A percentile compares a stretch with the other conserved stretches of the same genome.
These are phyloP conservation scores for Dioscorea dumetorum DNA, from an alignment of 106 monocot genomes.

Conservation along the genomic window DNA sequence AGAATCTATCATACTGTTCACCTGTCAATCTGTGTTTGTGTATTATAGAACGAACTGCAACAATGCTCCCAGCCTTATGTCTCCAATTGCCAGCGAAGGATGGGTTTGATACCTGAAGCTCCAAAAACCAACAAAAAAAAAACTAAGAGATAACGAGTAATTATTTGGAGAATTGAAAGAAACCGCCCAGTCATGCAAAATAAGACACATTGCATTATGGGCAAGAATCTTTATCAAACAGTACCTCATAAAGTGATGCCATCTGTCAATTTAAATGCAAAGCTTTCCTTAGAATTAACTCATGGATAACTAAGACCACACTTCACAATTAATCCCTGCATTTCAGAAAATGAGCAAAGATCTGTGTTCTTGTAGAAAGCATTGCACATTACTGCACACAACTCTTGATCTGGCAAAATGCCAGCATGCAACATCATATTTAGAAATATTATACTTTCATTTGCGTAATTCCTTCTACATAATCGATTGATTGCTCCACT, in stretches of 20 bases:
- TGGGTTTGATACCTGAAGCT: not conserved
- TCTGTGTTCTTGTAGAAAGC: slow-evolving; percentile 28
- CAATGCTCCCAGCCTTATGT: not conserved
- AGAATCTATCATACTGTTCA: too few relatives aligned
- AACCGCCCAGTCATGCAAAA: not conserved
- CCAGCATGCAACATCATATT: slow-evolving; percentile 45
- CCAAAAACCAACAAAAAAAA: not conserved
- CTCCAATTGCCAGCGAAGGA: not conserved
- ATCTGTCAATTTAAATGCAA: not conserved
- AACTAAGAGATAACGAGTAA: not conserved
- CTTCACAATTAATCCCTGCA: slow-evolving; percentile 42
- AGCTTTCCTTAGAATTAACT: not conserved
- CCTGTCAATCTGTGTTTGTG: too few relatives aligned
- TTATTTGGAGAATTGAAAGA: not conserved
- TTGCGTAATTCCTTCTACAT: slow-evolving; percentile 37
- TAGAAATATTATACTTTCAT: slow-evolving; percentile 41
- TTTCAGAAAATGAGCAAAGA: slow-evolving; percentile 11
- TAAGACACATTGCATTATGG: not conserved
- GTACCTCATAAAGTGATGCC: not conserved
- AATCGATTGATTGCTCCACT: slow-evolving; percentile 59
- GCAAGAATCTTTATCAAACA: not conserved
- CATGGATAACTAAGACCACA: slow-evolving; percentile 21
- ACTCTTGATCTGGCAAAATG: slow-evolving; percentile 51
- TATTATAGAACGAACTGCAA: not conserved
- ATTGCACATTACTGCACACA: slow-evolving; percentile 18